These are phyloP conservation scores for Elsinoe fawcettii DNA, from an alignment of 2,329 filamentous ascomycete genomes.

Conservation along the genomic window DNA sequence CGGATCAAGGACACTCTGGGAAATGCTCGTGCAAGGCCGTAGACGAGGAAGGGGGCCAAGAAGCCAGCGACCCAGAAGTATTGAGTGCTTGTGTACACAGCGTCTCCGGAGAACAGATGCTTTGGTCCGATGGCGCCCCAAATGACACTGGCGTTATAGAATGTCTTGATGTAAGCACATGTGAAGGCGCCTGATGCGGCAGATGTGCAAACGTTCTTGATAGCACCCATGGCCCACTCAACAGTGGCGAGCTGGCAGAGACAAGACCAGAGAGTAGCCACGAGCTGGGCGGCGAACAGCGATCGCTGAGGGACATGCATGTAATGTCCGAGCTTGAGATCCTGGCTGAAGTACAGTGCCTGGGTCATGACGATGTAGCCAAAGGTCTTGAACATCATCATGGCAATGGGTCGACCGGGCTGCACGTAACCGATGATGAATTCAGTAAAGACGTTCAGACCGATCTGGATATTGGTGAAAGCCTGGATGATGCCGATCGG, in stretches of 20 bases:
- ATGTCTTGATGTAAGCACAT: conserved; percentile 79
- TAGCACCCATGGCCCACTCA: conserved; percentile 82
- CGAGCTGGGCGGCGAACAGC: conserved; percentile 69
- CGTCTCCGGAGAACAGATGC: conserved; percentile 47
- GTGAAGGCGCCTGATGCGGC: conserved; percentile 78
- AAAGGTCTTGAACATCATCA: conserved; percentile 91
- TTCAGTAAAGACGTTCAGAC: conserved; percentile 24
- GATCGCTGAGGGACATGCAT: conserved; percentile 81
- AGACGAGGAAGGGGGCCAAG: conserved; percentile 64
- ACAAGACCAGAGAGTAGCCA: conserved; percentile 66
- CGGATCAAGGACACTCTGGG: conserved; percentile 19
- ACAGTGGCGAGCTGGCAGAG: conserved; percentile 75
- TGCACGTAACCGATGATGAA: conserved; percentile 74
- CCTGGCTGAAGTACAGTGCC: conserved; percentile 80
- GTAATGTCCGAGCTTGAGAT: conserved; percentile 80
- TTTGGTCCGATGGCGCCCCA: conserved; percentile 52
- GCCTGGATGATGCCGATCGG: conserved; percentile 90
- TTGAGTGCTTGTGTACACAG: conserved; percentile 68
- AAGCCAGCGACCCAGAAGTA: conserved; percentile 78
- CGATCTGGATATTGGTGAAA: conserved; percentile 57
- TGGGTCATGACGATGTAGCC: conserved; percentile 56
- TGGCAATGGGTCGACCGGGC: conserved; percentile 76
- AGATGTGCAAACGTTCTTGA: conserved; percentile 68
- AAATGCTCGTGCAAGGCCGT: conserved; percentile 47
- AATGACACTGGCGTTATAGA: conserved; percentile 83